Conservation (phyloP, 176 grass and related monocot genomes). For the Musa troglodytarum region DNA sequence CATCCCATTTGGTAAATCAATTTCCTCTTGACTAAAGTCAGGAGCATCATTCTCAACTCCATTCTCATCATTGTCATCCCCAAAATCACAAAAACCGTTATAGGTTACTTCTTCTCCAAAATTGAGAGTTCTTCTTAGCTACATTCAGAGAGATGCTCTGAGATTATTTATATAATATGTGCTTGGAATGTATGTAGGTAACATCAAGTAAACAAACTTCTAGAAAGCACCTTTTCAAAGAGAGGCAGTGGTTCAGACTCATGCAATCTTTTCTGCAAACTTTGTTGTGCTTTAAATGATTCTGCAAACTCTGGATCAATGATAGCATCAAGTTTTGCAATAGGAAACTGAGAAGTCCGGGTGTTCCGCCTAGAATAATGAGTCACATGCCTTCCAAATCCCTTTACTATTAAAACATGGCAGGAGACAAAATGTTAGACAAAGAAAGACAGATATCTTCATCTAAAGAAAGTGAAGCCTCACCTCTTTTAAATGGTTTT, state of each 20-base stretch:
- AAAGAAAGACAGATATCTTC: constrained; percentile 16
- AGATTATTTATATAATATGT: constrained; percentile 8
- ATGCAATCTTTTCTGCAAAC: constrained; percentile 41
- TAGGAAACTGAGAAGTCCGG: constrained; percentile 55
- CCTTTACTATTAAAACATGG: constrained; percentile 53
- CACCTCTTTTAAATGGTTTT: constrained; percentile 81
- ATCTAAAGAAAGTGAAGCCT: neutral
- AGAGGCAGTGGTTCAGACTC: constrained; percentile 44
- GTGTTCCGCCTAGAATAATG: constrained; percentile 31
- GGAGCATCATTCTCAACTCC: constrained; percentile 18
- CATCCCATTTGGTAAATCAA: constrained; percentile 30
- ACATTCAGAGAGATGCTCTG: constrained; percentile 22
- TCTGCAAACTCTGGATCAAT: constrained; percentile 33
- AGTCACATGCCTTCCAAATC: constrained; percentile 35
- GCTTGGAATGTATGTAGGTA: neutral
- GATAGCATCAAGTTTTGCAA: constrained; percentile 60
- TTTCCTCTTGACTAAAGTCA: constrained; percentile 24
- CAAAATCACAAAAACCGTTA: constrained; percentile 32
- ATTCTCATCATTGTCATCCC: constrained; percentile 40
- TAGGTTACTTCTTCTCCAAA: constrained; percentile 39
- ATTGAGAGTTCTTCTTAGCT: constrained; percentile 74
- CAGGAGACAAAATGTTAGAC: constrained; percentile 19
- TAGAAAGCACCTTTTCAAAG: constrained; percentile 58
- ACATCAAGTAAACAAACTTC: neutral
- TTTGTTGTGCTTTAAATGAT: constrained; percentile 43